Evolutionary conservation across 2,329 filamentous ascomycete species (phyloP).

Genomic region (Hymenotorrendiella dingleyae): DNA sequence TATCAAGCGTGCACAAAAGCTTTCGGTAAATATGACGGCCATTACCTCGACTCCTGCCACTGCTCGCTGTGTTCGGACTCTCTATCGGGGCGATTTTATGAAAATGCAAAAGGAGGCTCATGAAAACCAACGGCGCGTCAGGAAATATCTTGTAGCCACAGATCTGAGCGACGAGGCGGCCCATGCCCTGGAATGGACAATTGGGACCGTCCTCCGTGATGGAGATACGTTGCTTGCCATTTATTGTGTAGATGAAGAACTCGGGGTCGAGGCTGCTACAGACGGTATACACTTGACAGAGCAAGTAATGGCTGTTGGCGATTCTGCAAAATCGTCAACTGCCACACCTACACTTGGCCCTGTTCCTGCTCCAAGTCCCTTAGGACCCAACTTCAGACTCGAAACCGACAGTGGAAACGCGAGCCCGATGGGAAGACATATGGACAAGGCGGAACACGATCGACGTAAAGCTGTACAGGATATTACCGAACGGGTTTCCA

Average conservation of each 20-base stretch:
- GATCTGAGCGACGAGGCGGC: conserved; percentile 92
- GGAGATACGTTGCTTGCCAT: conserved; percentile 91
- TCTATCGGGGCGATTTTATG: conserved; percentile 80
- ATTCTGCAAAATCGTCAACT: conserved; percentile 37
- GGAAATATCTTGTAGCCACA: conserved; percentile 93
- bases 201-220: conserved; percentile 88
- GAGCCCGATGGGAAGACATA: conserved; percentile 38
- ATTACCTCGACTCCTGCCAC: conserved; percentile 70
- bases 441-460: conserved; percentile 66
- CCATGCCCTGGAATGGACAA: conserved; percentile 95
- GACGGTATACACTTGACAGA: conserved; percentile 74
- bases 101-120: conserved; percentile 72
- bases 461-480: conserved; percentile 73
- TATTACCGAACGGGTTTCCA: conserved; percentile 80
- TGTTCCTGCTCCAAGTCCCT: conserved; percentile 15
- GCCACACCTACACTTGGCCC: conserved; percentile 21
- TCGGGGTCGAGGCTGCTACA: conserved; percentile 40
- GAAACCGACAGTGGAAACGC: conserved; percentile 20
- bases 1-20: conserved; percentile 79
- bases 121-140: conserved; percentile 68
- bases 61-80: conserved; percentile 79
- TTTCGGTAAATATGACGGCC: conserved; percentile 74
- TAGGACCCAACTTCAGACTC: conserved; percentile 18
- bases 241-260: conserved; percentile 89
- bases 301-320: conserved; percentile 64